Evolutionary conservation across 2,329 filamentous ascomycete species (phyloP).

Genomic region (Penicillium sp.): DNA sequence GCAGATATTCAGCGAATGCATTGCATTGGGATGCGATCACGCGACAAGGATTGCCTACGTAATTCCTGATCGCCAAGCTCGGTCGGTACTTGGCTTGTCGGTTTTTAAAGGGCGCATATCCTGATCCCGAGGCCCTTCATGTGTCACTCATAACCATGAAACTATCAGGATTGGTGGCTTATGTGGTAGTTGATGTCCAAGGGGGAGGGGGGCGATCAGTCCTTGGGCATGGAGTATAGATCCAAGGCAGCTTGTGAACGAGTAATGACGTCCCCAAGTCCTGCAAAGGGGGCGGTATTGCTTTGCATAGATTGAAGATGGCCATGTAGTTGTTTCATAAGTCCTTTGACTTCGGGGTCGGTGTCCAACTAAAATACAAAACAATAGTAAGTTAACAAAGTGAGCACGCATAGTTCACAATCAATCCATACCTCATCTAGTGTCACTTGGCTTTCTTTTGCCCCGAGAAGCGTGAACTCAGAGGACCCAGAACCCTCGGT

Average conservation of each 20-base stretch:
- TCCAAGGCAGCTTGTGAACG: slow-evolving; percentile 38
- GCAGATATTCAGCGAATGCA: slow-evolving; percentile 3
- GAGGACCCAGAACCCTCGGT: slow-evolving; percentile 16
- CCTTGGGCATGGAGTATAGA: slow-evolving; percentile 30
- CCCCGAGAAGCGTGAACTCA: slow-evolving; percentile 29
- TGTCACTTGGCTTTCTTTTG: slow-evolving; percentile 24
- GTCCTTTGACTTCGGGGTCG: slow-evolving; percentile 36
- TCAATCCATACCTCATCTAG: slow-evolving; percentile 35
- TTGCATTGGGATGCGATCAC: slow-evolving; percentile 7
- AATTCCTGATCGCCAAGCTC: not conserved
- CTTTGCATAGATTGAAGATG: slow-evolving; percentile 47
- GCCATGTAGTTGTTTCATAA: slow-evolving; percentile 42
- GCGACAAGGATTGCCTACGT: slow-evolving; percentile 3
- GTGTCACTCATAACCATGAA: slow-evolving; percentile 23
- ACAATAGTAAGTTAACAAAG: slow-evolving; percentile 10
- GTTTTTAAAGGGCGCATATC: not conserved
- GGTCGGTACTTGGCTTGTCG: not conserved
- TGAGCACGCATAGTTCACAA: not conserved
- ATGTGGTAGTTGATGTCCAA: not conserved
- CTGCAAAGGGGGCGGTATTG: slow-evolving; percentile 39
- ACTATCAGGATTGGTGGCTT: not conserved
- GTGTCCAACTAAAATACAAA: slow-evolving; percentile 31
- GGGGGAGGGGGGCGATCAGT: slow-evolving; percentile 23
- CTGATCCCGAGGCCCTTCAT: slow-evolving; percentile 26
- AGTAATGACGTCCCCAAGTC: slow-evolving; percentile 38